Conservation (phyloP, 2,329 filamentous ascomycete genomes). For the Trichoderma koningiopsis region DNA sequence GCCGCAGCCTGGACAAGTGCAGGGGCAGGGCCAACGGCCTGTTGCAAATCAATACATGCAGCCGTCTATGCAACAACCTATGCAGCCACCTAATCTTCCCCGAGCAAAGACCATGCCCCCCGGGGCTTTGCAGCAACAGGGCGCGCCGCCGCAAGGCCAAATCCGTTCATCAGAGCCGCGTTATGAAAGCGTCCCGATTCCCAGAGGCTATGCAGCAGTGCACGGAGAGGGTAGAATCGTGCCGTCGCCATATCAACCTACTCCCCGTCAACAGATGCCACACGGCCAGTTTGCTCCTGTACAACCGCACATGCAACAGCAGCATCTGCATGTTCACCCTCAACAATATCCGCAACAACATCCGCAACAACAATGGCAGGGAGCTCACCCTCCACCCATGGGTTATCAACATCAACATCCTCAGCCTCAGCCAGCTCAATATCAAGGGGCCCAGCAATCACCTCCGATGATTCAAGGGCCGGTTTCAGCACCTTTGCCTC, state of each 20-base stretch:
- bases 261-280: slow-evolving; percentile 6
- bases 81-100: neutral
- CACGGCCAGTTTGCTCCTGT: slow-evolving; percentile 20
- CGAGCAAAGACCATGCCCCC: slow-evolving; percentile 3
- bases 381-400: neutral
- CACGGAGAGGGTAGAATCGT: slow-evolving; percentile 41
- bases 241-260: slow-evolving; percentile 36
- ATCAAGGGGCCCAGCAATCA: neutral
- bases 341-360: neutral
- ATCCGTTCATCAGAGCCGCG: slow-evolving; percentile 34
- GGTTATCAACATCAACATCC: neutral
- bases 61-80: neutral
- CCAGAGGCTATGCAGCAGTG: slow-evolving; percentile 41
- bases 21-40: neutral
- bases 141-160: neutral
- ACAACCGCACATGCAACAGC: neutral
- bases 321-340: neutral
- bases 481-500: neutral
- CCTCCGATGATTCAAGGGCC: slow-evolving; percentile 5
- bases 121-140: neutral
- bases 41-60: slow-evolving; percentile 8
- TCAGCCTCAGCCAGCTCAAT: slow-evolving; percentile 9
- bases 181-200: slow-evolving; percentile 45
- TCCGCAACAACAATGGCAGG: slow-evolving; percentile 10
- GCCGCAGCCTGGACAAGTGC: slow-evolving; percentile 29